Evolutionary conservation across 371 early-diverging fungal genomes (phyloP).

Genomic region (Lichtheimia corymbifera): DNA sequence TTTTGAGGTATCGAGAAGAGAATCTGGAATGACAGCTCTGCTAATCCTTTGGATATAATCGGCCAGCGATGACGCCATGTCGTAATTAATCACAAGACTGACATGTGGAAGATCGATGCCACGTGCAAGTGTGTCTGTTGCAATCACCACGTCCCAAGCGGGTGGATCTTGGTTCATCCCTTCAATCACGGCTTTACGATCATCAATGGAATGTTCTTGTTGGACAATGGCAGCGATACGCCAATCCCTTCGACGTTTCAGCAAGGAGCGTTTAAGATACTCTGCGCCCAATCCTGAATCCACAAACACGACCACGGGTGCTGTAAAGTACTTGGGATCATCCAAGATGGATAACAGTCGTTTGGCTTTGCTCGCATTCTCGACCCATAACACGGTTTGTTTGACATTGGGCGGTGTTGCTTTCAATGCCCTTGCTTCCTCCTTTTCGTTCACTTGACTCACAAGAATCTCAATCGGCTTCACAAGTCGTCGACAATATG

Average conservation of each 20-base stretch:
- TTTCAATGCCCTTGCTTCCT: conserved; percentile 17
- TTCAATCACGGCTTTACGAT: conserved; percentile 36
- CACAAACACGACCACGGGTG: conserved; percentile 61
- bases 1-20: conserved; percentile 19
- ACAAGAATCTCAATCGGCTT: conserved; percentile 24
- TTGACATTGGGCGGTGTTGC: conserved; percentile 47
- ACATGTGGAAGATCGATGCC: conserved; percentile 55
- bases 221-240: conserved; percentile 50
- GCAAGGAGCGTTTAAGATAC: conserved; percentile 49
- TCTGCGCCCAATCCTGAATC: conserved; percentile 60
- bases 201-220: conserved; percentile 54
- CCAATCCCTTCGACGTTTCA: conserved; percentile 33
- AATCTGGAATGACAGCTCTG: conserved; percentile 45
- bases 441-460: conserved; percentile 8
- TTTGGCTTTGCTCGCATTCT: conserved; percentile 62
- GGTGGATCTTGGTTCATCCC: conserved; percentile 35
- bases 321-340: conserved; percentile 56
- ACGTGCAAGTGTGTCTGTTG: conserved; percentile 59
- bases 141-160: conserved; percentile 48
- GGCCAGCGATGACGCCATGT: conserved; percentile 58
- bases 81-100: conserved; percentile 59
- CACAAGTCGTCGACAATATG: conserved; percentile 16
- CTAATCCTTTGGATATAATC: conserved; percentile 66
- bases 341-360: conserved; percentile 54
- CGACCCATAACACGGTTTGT: conserved; percentile 68